Conservation (phyloP, 192 early-diverging fungal genomes). For the Chytriomyces sp. region DNA sequence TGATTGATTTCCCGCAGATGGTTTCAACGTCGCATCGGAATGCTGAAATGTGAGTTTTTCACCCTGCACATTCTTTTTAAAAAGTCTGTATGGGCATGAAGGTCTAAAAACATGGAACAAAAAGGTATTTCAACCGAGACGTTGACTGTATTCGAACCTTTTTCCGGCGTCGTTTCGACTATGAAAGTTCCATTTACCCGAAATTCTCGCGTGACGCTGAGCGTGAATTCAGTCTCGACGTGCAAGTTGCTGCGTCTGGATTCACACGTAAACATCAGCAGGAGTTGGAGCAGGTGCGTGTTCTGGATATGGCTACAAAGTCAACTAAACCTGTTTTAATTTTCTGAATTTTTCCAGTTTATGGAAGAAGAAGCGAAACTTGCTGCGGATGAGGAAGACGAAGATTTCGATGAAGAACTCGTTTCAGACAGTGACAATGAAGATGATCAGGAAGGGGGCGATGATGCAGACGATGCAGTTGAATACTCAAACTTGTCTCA, state of each 20-base stretch:
- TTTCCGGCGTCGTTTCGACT: constrained; percentile 88
- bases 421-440: constrained; percentile 20
- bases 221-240: constrained; percentile 89
- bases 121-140: constrained; percentile 97
- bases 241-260: constrained; percentile 95
- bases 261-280: constrained; percentile 90
- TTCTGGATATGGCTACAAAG: too few relatives aligned
- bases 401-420: constrained; percentile 26
- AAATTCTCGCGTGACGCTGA: constrained; percentile 82
- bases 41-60: constrained; percentile 71
- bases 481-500: background rate
- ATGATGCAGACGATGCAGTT: constrained; percentile 2
- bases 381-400: constrained; percentile 38
- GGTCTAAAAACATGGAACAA: too few relatives aligned
- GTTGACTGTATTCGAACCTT: constrained; percentile 96
- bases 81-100: background rate
- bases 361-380: constrained; percentile 15
- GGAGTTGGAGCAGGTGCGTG: constrained; percentile 76
- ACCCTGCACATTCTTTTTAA: constrained; percentile 29
- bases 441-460: background rate
- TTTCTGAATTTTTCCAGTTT: constrained; percentile 1
- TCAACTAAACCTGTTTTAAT: too few relatives aligned
- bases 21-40: constrained; percentile 95
- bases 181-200: constrained; percentile 90
- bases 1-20: constrained; percentile 99